Evolutionary conservation across 2,329 filamentous ascomycete species (phyloP), one percentile per base, ranked within the genome.

Genomic region (Thielaviopsis punctulata): DNA sequence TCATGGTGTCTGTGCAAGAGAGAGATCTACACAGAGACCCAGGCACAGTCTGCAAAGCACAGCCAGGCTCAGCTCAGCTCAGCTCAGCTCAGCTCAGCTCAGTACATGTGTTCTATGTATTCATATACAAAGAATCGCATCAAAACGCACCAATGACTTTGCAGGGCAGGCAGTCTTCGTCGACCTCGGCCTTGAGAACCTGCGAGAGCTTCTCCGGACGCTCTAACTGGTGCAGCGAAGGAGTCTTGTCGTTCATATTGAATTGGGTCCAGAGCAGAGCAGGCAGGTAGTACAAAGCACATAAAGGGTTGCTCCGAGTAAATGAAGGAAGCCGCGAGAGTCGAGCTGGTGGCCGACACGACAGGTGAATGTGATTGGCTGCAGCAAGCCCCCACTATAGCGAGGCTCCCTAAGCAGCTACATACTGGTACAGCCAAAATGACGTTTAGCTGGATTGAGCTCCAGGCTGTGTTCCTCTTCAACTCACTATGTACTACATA

Each of bases 91-190:
- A n/a, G n/a, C n/a, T n/a, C n/a, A n/a, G n/a, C n/a, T n/a, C n/a
- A 39, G 23, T 21, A 10, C 27, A 33, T 15, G 24, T 23, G 15
- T 24, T 12, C 13, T 12, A 25, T 19, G 9, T 22, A 30, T 5
- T 3, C 3, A 30, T 2, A 15, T 47, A 18, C 24, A 18, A 22
- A 33, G 22, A 36, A 43, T n/a, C n/a, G n/a, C n/a, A n/a, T n/a
- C 51, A 47, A 15, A 39, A 69, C 73, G 61, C 67, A 86, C 85
- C 85, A 51, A 86, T 71, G 25, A 87, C 65, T 61, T 76, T 77
- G 68, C 85, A 92, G 30, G 81, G 70, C 41, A 79, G 68, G 64
- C 85, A 90, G 66, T 90, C 78, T 43, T 81, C 74, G 54, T 68
- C 72, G 22, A 73, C 69, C 60, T 79, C 75, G 59, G 73, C 63